Base-by-base conservation (phyloP, 257 asterid genomes). In the Agastache rugosa region DNA sequence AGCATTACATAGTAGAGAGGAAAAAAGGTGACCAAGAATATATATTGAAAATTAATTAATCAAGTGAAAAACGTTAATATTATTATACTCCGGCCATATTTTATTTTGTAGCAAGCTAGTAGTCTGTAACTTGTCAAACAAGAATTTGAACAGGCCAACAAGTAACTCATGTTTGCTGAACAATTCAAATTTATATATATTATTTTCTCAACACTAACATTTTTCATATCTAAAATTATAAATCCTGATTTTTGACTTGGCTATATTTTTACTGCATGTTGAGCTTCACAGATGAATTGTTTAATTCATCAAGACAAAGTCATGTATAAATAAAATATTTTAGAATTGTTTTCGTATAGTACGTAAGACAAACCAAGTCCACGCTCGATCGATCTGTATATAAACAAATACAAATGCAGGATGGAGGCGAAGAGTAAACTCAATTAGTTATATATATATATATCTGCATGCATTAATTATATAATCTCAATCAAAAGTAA, bases 131-230 rank as follows among this genome's bases (percentile, higher is more conserved):
- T 67, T 67, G 61, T 27, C 11, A n/a, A 9, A 47, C 72, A 27
- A 67, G 60, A 45, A 44, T 47, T 67, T 47, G 72, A 67, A 67
- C 8, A 0, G n/a, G 60, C 56, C 59, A 45, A 10, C 54, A 41
- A 15, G 31, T 56, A 17, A 56, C 16, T 11, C 63, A 16, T 16
- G 47, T 61, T 47, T 25, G 45, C 15, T 39, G 53, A 63, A 37
- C 20, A 27, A 58, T 12, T 59, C 65, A 59, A 59, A 29, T 22
- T 15, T 35, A 35, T 59, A 27, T 5, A 25, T n/a, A 56, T 22
- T 31, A 20, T 4, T 63, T 9, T 54, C 14, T 20, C 10, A 54
- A 54, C 29, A 20, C 31, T 15, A 35, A 63, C 50, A 19, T n/a
- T 10, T 10, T 20, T 37, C 9, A 63, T 2, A 35, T 58, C 11